phyloP scores from a whole-genome alignment of 2,329 filamentous ascomycete species.

The Alternaria ethzedia region DNA sequence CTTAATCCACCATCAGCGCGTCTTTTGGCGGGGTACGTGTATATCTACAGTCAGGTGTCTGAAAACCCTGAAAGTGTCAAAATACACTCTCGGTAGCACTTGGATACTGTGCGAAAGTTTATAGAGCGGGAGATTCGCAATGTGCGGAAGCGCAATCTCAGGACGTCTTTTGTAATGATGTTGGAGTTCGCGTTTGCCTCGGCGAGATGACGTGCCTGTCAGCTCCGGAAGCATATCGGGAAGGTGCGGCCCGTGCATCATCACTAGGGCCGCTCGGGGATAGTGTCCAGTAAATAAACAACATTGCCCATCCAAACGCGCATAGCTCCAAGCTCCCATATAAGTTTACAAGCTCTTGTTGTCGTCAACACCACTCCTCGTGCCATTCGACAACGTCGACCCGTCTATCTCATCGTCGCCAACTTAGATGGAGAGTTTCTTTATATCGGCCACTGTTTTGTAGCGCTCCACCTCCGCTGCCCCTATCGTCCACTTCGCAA shows the following conservation, averaged over 20 bases:
- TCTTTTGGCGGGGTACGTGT: neutral
- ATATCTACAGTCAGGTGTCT: neutral
- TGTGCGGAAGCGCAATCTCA: conserved; percentile 22
- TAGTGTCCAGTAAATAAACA: conserved; percentile 17
- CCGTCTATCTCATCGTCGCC: conserved; percentile 48
- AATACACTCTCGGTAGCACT: neutral
- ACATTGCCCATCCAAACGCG: conserved; percentile 15
- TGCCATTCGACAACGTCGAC: conserved; percentile 33
- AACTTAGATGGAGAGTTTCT: conserved; percentile 51
- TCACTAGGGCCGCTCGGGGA: conserved; percentile 8
- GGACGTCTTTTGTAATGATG: conserved; percentile 20
- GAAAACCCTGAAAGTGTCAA: neutral
- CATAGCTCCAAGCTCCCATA: conserved; percentile 28
- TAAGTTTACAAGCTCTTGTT: conserved; percentile 32
- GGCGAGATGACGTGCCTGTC: conserved; percentile 19
- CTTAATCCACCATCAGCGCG: conserved; percentile 3
- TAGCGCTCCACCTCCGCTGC: conserved; percentile 39
- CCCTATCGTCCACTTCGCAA: conserved; percentile 31
- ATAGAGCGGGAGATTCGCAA: too few relatives aligned
- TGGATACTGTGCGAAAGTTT: neutral
- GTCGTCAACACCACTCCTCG: conserved; percentile 36
- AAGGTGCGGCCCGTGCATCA: conserved; percentile 12
- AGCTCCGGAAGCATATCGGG: neutral
- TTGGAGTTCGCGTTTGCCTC: conserved; percentile 21
- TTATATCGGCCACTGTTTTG: conserved; percentile 46